Evolutionary conservation across 2,329 filamentous ascomycete species (phyloP).

Genomic region (Rhynchosporium graminicola): DNA sequence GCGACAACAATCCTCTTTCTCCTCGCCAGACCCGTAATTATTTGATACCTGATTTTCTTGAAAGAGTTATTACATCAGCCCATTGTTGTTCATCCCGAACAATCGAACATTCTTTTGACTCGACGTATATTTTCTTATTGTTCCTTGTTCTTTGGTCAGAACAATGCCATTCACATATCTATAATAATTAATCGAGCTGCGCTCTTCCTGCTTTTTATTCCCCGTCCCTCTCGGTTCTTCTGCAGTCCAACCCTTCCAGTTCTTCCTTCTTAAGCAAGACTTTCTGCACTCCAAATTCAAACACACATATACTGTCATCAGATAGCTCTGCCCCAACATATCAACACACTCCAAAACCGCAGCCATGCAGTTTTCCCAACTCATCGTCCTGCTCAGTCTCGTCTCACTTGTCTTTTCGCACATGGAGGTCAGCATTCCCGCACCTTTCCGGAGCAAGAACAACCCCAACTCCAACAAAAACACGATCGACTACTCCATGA

Average conservation of each 20-base stretch:
- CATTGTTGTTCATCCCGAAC: neutral
- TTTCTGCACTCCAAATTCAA: neutral
- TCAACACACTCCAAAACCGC: neutral
- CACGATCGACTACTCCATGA: neutral
- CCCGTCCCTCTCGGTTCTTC: neutral
- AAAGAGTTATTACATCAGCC: neutral
- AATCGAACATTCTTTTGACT: neutral
- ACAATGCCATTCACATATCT: neutral
- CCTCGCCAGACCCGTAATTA: neutral
- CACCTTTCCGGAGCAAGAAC: neutral
- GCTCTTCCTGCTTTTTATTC: neutral
- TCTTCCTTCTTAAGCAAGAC: neutral
- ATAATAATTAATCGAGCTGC: neutral
- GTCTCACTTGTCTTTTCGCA: neutral
- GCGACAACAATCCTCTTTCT: neutral
- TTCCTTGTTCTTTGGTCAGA: neutral
- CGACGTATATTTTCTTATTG: neutral
- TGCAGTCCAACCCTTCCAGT: neutral
- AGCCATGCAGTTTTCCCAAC: neutral
- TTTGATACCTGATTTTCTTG: neutral
- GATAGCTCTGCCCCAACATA: too few species aligned
- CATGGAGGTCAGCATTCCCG: neutral
- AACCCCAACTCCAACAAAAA: neutral
- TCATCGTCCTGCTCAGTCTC: neutral
- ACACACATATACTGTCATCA: neutral